Conservation (phyloP, 1,284 basidiomycete species). For the Schizophyllum amplum region DNA sequence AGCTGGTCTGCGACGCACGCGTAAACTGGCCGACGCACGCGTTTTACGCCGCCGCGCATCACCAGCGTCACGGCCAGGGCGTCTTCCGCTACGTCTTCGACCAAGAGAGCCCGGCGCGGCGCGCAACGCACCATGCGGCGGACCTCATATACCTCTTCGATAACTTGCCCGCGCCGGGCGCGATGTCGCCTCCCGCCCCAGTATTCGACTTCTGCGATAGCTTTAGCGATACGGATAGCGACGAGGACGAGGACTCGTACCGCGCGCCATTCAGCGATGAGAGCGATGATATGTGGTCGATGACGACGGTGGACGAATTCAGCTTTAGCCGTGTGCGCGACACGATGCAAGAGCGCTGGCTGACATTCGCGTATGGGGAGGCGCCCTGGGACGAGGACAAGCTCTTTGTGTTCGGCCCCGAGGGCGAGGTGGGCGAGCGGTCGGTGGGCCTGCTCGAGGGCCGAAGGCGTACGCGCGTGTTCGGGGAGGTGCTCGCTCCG, state of each 20-base stretch:
- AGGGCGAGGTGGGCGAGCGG: slow-evolving; percentile 60
- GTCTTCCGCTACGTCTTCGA: slow-evolving; percentile 76
- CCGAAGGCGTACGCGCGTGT: slow-evolving; percentile 37
- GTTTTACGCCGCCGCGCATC: slow-evolving; percentile 38
- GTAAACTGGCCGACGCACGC: slow-evolving; percentile 69
- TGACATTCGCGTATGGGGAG: slow-evolving; percentile 65
- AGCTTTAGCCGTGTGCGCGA: slow-evolving; percentile 58
- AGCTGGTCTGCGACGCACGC: slow-evolving; percentile 63
- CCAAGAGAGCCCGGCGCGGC: slow-evolving; percentile 59
- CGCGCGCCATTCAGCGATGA: slow-evolving; percentile 20
- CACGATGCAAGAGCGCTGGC: slow-evolving; percentile 62
- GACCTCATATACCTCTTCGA: slow-evolving; percentile 73
- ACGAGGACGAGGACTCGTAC: slow-evolving; percentile 18
- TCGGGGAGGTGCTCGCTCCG: slow-evolving; percentile 58
- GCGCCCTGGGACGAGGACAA: slow-evolving; percentile 59
- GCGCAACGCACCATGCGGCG: slow-evolving; percentile 56
- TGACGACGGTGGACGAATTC: slow-evolving; percentile 51
- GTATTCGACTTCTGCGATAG: slow-evolving; percentile 27
- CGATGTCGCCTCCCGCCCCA: slow-evolving; percentile 14
- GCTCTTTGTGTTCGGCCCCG: slow-evolving; percentile 68
- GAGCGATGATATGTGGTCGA: slow-evolving; percentile 36
- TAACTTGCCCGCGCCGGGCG: slow-evolving; percentile 46
- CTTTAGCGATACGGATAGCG: slow-evolving; percentile 31
- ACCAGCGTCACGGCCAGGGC: slow-evolving; percentile 39
- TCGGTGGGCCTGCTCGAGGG: slow-evolving; percentile 47